Evolutionary conservation across 2,329 filamentous ascomycete genomes (phyloP), one percentile per base, ranked within the genome.

Genomic region (Aspergillus sp.): DNA sequence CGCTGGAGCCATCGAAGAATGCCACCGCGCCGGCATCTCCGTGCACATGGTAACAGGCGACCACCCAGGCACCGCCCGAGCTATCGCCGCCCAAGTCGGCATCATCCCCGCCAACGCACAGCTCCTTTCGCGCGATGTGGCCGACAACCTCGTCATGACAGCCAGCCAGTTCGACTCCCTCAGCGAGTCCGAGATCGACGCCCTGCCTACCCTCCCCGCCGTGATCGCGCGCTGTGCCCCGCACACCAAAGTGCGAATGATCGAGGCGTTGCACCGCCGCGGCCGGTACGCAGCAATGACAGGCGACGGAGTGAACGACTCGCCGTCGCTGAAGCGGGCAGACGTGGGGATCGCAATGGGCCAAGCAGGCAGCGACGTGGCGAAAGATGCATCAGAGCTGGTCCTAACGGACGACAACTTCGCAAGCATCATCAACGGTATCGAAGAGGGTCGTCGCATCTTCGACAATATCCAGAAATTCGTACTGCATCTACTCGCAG

Each of bases 271-370:
- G 39, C 77, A 78, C 54, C 71, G 76, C 23, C 87, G 91, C 42
- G 84, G 87, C 15, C 83, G 84, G 10, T 94, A 90, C 74, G 91
- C 89, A 72, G 91, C 91, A 58, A 95, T 96, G 91, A 96, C 91
- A 27, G 92, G 92, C 66, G 92, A 96, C 65, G 91, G 92, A 58
- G 91, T 95, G 64, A 96, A 96, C 71, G 91, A 96, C 72, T 90
- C 90, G 3, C 91, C 91, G 0, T 92, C 90, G 2, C 81, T 96
- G 41, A 91, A 91, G 65, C 84, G 86, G 23, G 90, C 91, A 6
- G 92, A 96, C 72, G 91, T 96, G 11, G 91, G 90, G 66, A 96
- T 95, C 66, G 91, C 91, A 49, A 96, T 96, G 91, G 91, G 91
- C 17, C 78, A 84, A 74, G 86, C 88, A 3, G 91, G 91, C 1